Percentiles rank a stretch among this genome's conserved stretches.
These are phyloP conservation scores for Trametes cubensis DNA, from an alignment of 768 basidiomycete genomes.

Conservation along the genomic window DNA sequence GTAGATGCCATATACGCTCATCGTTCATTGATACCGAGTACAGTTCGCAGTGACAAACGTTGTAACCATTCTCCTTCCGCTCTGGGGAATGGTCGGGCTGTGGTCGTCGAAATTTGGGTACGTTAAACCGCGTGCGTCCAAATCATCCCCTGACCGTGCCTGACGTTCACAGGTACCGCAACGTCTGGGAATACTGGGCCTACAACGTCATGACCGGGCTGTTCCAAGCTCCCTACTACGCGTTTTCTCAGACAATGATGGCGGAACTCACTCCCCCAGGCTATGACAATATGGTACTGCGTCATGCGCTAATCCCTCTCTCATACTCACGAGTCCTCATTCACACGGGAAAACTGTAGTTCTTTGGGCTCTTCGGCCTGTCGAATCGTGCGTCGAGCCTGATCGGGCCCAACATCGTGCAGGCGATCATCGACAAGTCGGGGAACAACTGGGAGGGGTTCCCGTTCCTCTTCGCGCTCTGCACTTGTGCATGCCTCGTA, in stretches of 20 bases:
- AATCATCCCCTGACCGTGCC: slow-evolving; percentile 14
- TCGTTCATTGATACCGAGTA: too few relatives aligned
- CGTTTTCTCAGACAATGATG: slow-evolving; percentile 87
- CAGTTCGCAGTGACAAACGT: slow-evolving; percentile 80
- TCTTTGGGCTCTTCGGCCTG: slow-evolving; percentile 85
- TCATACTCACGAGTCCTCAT: background rate
- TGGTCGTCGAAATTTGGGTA: slow-evolving; percentile 79
- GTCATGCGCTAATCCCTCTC: background rate
- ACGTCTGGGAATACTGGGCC: slow-evolving; percentile 87
- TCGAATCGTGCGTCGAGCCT: slow-evolving; percentile 84
- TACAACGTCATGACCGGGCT: slow-evolving; percentile 81
- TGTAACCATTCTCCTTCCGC: slow-evolving; percentile 73
- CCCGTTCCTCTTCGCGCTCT: slow-evolving; percentile 79
- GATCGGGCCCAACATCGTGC: slow-evolving; percentile 85
- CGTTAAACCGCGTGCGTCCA: slow-evolving; percentile 18
- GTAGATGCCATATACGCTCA: background rate
- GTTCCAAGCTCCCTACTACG: slow-evolving; percentile 87
- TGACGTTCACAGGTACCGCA: slow-evolving; percentile 57
- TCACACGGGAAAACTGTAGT: slow-evolving; percentile 44
- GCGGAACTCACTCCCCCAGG: slow-evolving; percentile 86
- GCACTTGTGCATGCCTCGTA: slow-evolving; percentile 61
- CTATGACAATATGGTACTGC: slow-evolving; percentile 73
- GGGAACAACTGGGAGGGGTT: slow-evolving; percentile 84
- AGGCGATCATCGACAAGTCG: slow-evolving; percentile 74
- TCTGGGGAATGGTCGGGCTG: slow-evolving; percentile 87